phyloP scores from a whole-genome alignment of 352 stramenopile genomes.

The Stramenopiles sp. region DNA sequence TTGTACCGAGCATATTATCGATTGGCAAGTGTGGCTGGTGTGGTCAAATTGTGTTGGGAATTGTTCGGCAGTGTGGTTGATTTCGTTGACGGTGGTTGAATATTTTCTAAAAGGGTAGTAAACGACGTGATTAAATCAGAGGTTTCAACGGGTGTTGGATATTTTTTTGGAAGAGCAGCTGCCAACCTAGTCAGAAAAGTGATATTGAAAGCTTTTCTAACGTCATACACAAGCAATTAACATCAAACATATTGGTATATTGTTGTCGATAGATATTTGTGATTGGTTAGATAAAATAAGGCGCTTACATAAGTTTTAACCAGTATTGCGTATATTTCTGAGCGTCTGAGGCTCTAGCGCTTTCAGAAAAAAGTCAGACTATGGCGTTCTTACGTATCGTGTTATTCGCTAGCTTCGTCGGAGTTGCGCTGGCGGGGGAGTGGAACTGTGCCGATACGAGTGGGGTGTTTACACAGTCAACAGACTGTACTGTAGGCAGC shows the following conservation, averaged over 20 bases:
- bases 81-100: constrained; percentile 13
- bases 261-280: background rate
- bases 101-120: constrained; percentile 15
- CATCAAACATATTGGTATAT: too few relatives aligned
- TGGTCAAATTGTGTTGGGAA: background rate
- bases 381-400: background rate
- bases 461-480: background rate
- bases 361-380: background rate
- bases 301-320: constrained; percentile 1
- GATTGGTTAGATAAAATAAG: constrained; percentile 9
- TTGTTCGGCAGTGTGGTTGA: background rate
- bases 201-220: background rate
- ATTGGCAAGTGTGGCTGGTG: constrained; percentile 5
- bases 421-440: constrained; percentile 3
- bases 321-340: background rate
- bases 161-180: background rate
- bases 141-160: constrained; percentile 11
- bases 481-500: background rate
- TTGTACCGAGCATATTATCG: constrained; percentile 13
- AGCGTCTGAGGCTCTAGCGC: background rate
- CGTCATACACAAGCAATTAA: background rate
- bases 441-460: constrained; percentile 7
- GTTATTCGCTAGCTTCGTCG: background rate
- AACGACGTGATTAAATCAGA: constrained; percentile 8
- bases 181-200: constrained; percentile 10